Evolutionary conservation across 2,329 filamentous ascomycete species (phyloP).

Genomic region (Bipolaris zeicola): DNA sequence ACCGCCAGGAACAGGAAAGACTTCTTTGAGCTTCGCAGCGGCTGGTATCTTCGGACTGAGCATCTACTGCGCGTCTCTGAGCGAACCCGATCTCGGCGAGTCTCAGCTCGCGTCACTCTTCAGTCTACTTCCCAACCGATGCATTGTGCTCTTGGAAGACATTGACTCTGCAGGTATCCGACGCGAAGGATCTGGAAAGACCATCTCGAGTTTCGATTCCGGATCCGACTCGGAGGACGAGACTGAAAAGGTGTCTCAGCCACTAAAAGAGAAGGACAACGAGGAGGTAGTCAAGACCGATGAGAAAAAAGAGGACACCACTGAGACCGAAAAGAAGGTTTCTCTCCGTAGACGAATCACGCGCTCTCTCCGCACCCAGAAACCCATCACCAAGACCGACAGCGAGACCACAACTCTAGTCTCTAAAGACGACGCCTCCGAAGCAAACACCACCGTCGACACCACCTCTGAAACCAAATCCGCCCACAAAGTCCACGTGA

Average conservation of each 20-base stretch:
- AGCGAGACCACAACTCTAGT: slow-evolving; percentile 8
- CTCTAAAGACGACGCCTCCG: background rate
- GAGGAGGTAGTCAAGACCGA: background rate
- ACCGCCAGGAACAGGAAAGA: slow-evolving; percentile 81
- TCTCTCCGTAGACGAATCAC: slow-evolving; percentile 7
- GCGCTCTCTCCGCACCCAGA: background rate
- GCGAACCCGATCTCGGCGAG: slow-evolving; percentile 76
- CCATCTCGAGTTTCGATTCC: background rate
- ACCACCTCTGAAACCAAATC: background rate
- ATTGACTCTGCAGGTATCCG: slow-evolving; percentile 56
- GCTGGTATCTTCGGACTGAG: slow-evolving; percentile 56
- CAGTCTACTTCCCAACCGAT: slow-evolving; percentile 50
- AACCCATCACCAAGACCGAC: background rate
- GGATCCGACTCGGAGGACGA: background rate
- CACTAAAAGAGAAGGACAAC: background rate
- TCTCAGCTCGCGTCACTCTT: slow-evolving; percentile 60
- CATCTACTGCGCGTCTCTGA: slow-evolving; percentile 54
- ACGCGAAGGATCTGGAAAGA: slow-evolving; percentile 30
- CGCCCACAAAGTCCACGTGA: background rate
- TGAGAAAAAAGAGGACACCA: background rate
- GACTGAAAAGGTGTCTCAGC: background rate
- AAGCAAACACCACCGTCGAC: background rate
- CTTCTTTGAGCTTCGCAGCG: slow-evolving; percentile 50
- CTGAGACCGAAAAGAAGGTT: background rate
- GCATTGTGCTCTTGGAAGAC: slow-evolving; percentile 55